Conservation (phyloP, 1,139 yeast genomes). For the Suhomyces kunorum region DNA sequence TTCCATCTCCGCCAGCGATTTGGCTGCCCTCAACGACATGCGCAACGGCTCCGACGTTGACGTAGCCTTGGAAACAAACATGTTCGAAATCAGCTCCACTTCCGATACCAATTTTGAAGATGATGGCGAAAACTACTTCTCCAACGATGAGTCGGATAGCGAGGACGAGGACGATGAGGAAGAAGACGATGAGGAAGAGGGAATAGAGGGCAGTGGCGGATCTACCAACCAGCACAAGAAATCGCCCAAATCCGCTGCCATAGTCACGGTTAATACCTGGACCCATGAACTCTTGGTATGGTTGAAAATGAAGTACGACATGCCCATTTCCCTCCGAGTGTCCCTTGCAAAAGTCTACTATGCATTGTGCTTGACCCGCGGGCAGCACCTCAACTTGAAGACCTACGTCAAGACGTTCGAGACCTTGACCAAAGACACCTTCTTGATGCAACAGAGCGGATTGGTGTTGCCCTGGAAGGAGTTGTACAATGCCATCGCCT, state of each 20-base stretch:
- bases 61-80: constrained; percentile 55
- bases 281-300: constrained; percentile 83
- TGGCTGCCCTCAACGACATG: constrained; percentile 41
- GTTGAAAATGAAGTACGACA: constrained; percentile 75
- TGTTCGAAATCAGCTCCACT: constrained; percentile 35
- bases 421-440: constrained; percentile 52
- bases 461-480: constrained; percentile 55
- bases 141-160: constrained; percentile 26
- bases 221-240: constrained; percentile 53
- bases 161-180: constrained; percentile 38
- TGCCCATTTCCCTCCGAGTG: constrained; percentile 68
- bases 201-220: constrained; percentile 45
- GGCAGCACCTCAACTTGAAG: constrained; percentile 65
- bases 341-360: constrained; percentile 71
- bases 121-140: constrained; percentile 24
- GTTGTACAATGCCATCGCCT: constrained; percentile 40
- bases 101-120: constrained; percentile 17
- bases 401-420: constrained; percentile 69
- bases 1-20: constrained; percentile 65
- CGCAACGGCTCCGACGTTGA: constrained; percentile 41
- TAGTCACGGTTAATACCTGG: constrained; percentile 80
- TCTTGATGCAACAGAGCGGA: constrained; percentile 37
- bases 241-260: constrained; percentile 69
- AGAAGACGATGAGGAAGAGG: constrained; percentile 33
- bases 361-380: constrained; percentile 70